Base-by-base conservation (phyloP, 1,284 basidiomycete species). In the Ustilago bromivora region DNA sequence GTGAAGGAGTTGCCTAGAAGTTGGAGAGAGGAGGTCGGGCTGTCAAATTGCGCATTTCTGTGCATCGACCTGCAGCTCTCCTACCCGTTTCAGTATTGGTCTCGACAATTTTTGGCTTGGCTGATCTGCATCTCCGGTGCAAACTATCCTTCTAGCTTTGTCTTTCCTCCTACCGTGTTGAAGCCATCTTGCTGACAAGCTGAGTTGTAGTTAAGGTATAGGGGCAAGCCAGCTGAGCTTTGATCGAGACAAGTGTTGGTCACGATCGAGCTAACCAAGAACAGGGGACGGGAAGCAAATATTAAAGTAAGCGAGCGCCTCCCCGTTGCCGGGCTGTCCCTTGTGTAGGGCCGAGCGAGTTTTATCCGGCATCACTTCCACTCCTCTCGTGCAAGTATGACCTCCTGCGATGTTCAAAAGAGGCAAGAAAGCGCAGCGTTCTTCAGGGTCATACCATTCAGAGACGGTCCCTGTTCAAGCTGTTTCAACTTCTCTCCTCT, bases 31-130 rank as follows among this genome's bases (percentile, higher is more conserved):
- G 49, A 51, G 49, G 57, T 32, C 63, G 63, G 63, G 49, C 47
- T 66, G 41, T 66, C 63, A 66, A 66, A 66, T 17, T 66, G 31
- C 46, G 63, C 57, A 55, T 34, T 46, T 47, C 43, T 49, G 2
- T 40, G 54, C 55, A 57, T 56, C 43, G 11, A 51, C 10, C 49
- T 51, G 49, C 49, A 51, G 23, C 31, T 51, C 28, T 51, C 31
- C 49, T 12, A 49, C 19, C n/a, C 46, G 23, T 19, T 49, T 40
- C 17, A 36, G 53, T 54, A 5, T 54, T 54, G 53, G 53, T 54
- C 53, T 54, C 53, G 53, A 34, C 17, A 36, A 54, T 23, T 31
- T 54, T 17, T 40, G 3, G 38, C 38, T 40, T 40, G 11, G 38
- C 10, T 40, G 10, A 15, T 40, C 23, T 23, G 23, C 23, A 23